phyloP scores from a whole-genome alignment of 2,329 filamentous ascomycete species.

The Sporothrix luriei region DNA sequence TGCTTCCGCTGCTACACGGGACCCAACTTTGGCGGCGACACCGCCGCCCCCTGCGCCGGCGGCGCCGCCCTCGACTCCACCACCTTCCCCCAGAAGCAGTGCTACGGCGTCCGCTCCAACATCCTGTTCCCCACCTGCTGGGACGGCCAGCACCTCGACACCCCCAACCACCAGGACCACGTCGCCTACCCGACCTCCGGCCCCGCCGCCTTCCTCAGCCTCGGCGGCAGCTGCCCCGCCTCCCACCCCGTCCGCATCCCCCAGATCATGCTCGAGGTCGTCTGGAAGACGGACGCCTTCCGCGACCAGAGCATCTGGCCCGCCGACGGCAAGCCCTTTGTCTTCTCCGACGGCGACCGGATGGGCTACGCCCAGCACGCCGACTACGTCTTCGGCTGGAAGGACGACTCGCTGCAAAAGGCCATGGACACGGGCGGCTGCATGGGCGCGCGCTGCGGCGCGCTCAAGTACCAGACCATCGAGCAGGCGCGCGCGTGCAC shows the following conservation, averaged over 20 bases:
- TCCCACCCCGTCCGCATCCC: conserved; percentile 49
- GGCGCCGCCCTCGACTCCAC: conserved; percentile 47
- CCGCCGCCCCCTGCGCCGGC: conserved; percentile 49
- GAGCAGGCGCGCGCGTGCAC: conserved; percentile 40
- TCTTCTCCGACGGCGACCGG: conserved; percentile 44
- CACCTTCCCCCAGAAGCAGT: conserved; percentile 45
- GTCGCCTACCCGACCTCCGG: conserved; percentile 50
- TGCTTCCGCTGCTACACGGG: conserved; percentile 53
- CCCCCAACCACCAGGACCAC: conserved; percentile 51
- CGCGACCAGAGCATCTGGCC: conserved; percentile 46
- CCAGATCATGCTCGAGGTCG: conserved; percentile 54
- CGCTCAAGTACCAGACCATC: conserved; percentile 44
- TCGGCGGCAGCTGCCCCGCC: conserved; percentile 47
- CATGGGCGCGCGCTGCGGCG: conserved; percentile 47
- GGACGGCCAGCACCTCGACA: conserved; percentile 54
- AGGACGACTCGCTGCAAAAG: conserved; percentile 45
- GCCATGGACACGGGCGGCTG: conserved; percentile 48
- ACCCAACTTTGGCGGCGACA: conserved; percentile 51
- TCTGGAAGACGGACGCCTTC: conserved; percentile 50
- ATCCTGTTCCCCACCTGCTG: conserved; percentile 56
- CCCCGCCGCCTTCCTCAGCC: conserved; percentile 49
- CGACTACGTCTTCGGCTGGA: conserved; percentile 49
- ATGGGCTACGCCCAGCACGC: conserved; percentile 49
- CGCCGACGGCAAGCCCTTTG: conserved; percentile 46
- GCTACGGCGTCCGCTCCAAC: conserved; percentile 51